phyloP scores from a whole-genome alignment of 768 basidiomycete species.

The Astraeus odoratus region DNA sequence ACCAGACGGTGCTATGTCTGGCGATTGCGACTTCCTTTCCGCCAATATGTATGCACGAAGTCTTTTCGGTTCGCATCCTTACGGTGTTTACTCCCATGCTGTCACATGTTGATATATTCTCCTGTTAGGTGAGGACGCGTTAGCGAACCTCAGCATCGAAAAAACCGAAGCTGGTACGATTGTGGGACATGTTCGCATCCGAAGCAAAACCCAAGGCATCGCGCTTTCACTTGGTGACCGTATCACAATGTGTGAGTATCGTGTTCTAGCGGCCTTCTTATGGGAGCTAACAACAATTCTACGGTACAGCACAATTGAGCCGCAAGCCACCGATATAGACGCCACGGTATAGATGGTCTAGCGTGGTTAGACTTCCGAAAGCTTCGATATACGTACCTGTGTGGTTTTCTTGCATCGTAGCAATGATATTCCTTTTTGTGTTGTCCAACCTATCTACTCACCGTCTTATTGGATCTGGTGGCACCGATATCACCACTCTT shows the following conservation, averaged over 20 bases:
- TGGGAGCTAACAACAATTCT: neutral
- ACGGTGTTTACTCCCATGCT: neutral
- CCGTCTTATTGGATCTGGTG: no score
- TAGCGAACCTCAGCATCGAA: constrained; percentile 93
- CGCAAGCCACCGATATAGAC: constrained; percentile 27
- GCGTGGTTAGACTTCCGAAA: no score
- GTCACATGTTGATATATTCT: neutral
- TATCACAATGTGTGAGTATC: constrained; percentile 54
- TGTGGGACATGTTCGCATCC: constrained; percentile 90
- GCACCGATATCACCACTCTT: no score
- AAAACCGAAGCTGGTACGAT: constrained; percentile 74
- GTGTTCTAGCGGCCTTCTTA: neutral
- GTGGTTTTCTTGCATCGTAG: no score
- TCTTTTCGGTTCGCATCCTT: constrained; percentile 68
- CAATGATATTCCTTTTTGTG: no score
- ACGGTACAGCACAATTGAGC: constrained; percentile 36
- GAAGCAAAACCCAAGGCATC: constrained; percentile 97
- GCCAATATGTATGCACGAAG: constrained; percentile 96
- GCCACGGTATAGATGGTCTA: neutral
- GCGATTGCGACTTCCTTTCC: constrained; percentile 94
- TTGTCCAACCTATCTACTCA: no score
- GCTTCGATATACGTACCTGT: no score
- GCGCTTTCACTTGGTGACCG: constrained; percentile 90
- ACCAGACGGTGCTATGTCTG: constrained; percentile 78
- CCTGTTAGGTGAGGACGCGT: constrained; percentile 93